Base-by-base conservation (phyloP, 352 stramenopile species). In the Pelagophyceae sp. region DNA sequence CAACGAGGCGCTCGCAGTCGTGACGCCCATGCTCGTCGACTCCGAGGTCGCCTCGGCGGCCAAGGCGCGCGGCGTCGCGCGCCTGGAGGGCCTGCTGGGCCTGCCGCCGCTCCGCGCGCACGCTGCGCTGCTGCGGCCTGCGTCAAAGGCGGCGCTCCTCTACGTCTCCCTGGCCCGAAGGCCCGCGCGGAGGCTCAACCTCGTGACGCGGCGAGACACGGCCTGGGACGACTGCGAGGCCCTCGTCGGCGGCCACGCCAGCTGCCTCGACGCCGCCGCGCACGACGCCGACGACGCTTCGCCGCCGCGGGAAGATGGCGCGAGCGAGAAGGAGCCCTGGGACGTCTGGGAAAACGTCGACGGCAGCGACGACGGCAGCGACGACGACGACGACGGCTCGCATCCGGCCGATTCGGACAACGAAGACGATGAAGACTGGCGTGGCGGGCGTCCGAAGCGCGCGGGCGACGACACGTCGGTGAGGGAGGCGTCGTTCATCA, bases 1-100 rank as follows among this genome's bases (percentile, higher is more conserved):
- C 5, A 80, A 80, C 69, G 64, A 69, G 50, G 65, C 76, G 25
- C 32, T 80, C 1, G 63, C 65, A 27, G 51, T 80, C 25, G 70
- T 80, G 0, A 72, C 65, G 31, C 58, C 76, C 38, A 67, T 80
- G 64, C 40, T 80, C 29, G 69, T 80, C 38, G 76, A 80, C 60
- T 64, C 76, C 37, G 76, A 80, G 37, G 70, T 80, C 19, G 40
- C 60, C 19, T 69, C 64, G 23, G 29, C 15, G 31, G 70, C 38
- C 17, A 80, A 77, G 64, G 31, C 69, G 1, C 65, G 27, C 1
- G 65, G 67, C 31, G 51, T 80, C 6, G 33, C 29, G 20, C n/a
- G 32, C 27, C 33, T 80, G 0, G 70, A 77, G 51, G 69, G 17
- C 3, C 51, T 80, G 6, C 40, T 80, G 27, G 65, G 76, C 1